Conservation (phyloP, 148 eudicot genomes). For the Linanthus parryae region DNA sequence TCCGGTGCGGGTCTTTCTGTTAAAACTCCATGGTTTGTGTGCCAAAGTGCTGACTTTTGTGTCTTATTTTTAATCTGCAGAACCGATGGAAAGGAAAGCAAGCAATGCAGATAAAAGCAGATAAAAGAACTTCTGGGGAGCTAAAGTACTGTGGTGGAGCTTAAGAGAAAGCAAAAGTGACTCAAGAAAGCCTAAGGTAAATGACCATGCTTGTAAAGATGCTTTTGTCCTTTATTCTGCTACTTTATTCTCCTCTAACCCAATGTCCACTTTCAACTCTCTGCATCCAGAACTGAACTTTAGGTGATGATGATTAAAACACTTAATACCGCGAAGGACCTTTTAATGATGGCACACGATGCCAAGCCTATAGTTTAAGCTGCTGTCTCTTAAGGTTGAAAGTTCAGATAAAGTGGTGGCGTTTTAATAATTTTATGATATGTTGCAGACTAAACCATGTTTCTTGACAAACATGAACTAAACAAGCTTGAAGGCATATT, state of each 20-base stretch:
- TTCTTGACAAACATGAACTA: too few species aligned
- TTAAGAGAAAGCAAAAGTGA: conserved; percentile 13
- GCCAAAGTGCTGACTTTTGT: not conserved
- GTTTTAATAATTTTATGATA: too few species aligned
- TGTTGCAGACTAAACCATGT: too few species aligned
- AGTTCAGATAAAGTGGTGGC: too few species aligned
- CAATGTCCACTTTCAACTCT: conserved; percentile 3
- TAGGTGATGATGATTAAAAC: too few species aligned
- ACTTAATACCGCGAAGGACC: too few species aligned
- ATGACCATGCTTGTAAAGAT: conserved; percentile 8
- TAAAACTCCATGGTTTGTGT: too few species aligned
- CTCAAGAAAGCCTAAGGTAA: conserved; percentile 2
- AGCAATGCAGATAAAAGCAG: not conserved
- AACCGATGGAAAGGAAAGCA: not conserved
- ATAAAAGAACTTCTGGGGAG: not conserved
- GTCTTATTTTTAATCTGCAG: not conserved
- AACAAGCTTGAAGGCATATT: too few species aligned
- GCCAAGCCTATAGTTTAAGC: too few species aligned
- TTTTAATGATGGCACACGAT: too few species aligned
- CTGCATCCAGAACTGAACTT: conserved; percentile 1
- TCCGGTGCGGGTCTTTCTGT: too few species aligned
- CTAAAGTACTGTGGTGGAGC: conserved; percentile 9
- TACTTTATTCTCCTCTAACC: conserved; percentile 9
- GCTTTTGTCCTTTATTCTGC: conserved; percentile 13
- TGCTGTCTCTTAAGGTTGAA: too few species aligned